A percentile compares a stretch with the other conserved stretches of the same genome.
Conservation (phyloP, 2,329 filamentous ascomycete genomes). For the Graphilbum fragrans region DNA sequence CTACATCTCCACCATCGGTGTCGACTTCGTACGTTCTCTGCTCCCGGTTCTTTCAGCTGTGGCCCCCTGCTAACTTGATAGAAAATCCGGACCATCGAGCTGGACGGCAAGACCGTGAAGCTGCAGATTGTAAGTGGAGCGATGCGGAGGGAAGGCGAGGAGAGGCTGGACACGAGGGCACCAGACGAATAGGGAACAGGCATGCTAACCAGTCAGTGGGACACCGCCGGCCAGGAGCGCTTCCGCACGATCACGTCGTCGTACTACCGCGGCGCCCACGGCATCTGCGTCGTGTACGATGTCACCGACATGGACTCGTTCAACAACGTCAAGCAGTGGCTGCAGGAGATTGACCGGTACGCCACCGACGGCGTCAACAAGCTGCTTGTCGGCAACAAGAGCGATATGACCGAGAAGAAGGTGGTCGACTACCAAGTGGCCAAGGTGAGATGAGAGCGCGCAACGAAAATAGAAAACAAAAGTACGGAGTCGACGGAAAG, state of each 20-base stretch:
- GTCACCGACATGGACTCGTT: conserved; percentile 99
- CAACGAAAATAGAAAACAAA: neutral
- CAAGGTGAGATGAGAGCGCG: conserved; percentile 50
- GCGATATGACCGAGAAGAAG: conserved; percentile 99
- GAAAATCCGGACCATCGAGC: conserved; percentile 99
- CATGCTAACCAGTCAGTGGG: conserved; percentile 58
- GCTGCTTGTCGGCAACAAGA: conserved; percentile 98
- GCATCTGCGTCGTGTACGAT: conserved; percentile 99
- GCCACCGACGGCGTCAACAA: conserved; percentile 99
- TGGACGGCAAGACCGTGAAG: conserved; percentile 99
- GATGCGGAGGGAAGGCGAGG: conserved; percentile 10
- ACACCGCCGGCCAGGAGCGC: conserved; percentile 96
- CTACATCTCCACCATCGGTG: conserved; percentile 99
- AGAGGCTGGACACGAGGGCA: conserved; percentile 5
- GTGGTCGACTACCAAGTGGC: conserved; percentile 98
- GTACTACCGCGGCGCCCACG: conserved; percentile 97
- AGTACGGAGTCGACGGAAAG: neutral
- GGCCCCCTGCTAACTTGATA: conserved; percentile 21
- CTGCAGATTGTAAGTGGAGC: conserved; percentile 74
- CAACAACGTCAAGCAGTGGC: conserved; percentile 99
- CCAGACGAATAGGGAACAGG: neutral
- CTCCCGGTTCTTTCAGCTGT: conserved; percentile 5
- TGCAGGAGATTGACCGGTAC: conserved; percentile 98
- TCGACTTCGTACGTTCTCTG: conserved; percentile 74
- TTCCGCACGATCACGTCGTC: conserved; percentile 99